Evolutionary conservation across 441 rosid genomes (phyloP), one percentile per base, ranked within the genome.

Genomic region (Populus hybrid): DNA sequence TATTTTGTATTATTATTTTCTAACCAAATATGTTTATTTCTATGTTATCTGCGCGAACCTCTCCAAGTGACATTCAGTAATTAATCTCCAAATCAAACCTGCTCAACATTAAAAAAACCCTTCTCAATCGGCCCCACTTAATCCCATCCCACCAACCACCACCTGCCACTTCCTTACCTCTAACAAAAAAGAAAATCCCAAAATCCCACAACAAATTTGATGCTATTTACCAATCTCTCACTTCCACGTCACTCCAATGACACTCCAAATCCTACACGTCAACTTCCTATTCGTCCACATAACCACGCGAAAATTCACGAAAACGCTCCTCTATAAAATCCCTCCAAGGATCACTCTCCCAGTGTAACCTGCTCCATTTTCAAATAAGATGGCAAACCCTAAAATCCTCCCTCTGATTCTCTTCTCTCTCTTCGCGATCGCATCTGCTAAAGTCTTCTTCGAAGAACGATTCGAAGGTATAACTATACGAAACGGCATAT

Each of bases 401-500:
- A 89, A 53, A 19, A 42, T 82, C 10, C 70, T 90, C 81, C 80
- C 82, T 11, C 77, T 91, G 23, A 38, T 83, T 23, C 78, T 92
- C 9, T 24, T 80, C 69, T 82, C 85, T 35, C 80, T 87, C 21
- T 7, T 87, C 0, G 86, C 84, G 32, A 75, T 88, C 79, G 90
- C 88, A 7, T 85, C 92, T 3, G 93, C 97, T 10, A 68, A 79
- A 40, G 93, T 91, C 72, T 86, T 91, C 89, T 94, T 94, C 83
- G 98, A 94, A 83, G 97, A 94, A 24, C 92, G 89, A 19, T 94
- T 93, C 78, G 91, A 89, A 3, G 98, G 98, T 94, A 90, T 68
- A 46, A 67, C 46, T 38, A 80, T 7, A 75, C 63, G 61, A 21
- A 28, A 10, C 24, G 0, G 26, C 38, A 34, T 28, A 10, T 21